A percentile compares a stretch with the other conserved stretches of the same genome.
phyloP scores from a whole-genome alignment of 805 yeast genomes.

The Sugiyamaella lignohabitans region DNA sequence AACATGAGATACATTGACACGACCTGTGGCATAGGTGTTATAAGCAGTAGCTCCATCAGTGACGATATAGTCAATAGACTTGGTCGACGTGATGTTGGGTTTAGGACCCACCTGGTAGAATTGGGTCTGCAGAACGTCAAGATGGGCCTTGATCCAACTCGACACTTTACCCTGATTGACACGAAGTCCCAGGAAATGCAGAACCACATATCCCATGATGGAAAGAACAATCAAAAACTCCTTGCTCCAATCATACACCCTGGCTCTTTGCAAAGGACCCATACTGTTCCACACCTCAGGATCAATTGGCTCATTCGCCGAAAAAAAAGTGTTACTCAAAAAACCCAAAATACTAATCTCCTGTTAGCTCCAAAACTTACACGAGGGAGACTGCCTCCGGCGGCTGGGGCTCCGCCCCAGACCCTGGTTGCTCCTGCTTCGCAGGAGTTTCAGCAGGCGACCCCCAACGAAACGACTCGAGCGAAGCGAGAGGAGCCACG shows the following conservation, averaged over 20 bases:
- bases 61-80: conserved; percentile 3
- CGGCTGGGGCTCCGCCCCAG: too few species aligned
- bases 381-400: neutral
- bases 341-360: neutral
- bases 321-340: neutral
- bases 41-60: conserved; percentile 42
- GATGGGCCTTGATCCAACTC: conserved; percentile 44
- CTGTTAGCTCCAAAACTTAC: too few species aligned
- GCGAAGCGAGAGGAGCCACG: too few species aligned
- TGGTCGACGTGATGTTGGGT: neutral
- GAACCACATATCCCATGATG: conserved; percentile 42
- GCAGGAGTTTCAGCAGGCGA: too few species aligned
- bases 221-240: conserved; percentile 55
- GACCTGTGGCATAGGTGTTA: conserved; percentile 79
- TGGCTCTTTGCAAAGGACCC: conserved; percentile 53
- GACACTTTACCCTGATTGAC: conserved; percentile 53
- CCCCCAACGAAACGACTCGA: neutral
- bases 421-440: too few species aligned
- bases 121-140: conserved; percentile 52
- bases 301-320: neutral
- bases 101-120: conserved; percentile 69
- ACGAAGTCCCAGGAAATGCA: conserved; percentile 53
- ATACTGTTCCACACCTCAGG: conserved; percentile 48
- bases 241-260: conserved; percentile 65
- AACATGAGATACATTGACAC: conserved; percentile 64